Conservation (phyloP, 176 grass and related monocot genomes). For the Triticum timopheevii region DNA sequence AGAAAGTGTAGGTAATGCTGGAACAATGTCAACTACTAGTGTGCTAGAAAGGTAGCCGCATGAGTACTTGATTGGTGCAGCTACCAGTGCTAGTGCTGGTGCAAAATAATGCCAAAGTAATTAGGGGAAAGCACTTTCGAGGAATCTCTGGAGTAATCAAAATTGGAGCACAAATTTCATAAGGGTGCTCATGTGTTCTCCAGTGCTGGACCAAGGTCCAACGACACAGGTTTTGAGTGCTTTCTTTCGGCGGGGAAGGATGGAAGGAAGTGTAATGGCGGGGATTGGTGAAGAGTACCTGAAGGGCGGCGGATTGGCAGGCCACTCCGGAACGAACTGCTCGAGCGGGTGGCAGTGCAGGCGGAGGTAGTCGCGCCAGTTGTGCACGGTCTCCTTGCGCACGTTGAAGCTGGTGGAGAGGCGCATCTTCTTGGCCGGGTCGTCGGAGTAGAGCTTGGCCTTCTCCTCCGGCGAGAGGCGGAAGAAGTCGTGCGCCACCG, state of each 20-base stretch:
- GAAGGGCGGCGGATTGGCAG: slow-evolving; percentile 50
- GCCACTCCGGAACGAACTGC: slow-evolving; percentile 67
- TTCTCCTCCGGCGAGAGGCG: slow-evolving; percentile 70
- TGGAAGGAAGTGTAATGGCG: not conserved
- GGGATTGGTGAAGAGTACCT: slow-evolving; percentile 31
- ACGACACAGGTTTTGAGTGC: no score
- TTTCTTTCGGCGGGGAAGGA: not conserved
- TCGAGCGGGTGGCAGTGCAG: slow-evolving; percentile 89
- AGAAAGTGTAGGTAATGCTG: not conserved
- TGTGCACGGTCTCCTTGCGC: slow-evolving; percentile 77
- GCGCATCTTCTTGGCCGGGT: slow-evolving; percentile 81
- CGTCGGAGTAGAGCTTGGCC: slow-evolving; percentile 84
- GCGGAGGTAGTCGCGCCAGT: slow-evolving; percentile 94
- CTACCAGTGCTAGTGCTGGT: not conserved
- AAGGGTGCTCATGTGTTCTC: not conserved
- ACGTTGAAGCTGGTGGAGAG: slow-evolving; percentile 99
- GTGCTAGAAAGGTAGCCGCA: not conserved
- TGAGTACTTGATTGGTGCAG: not conserved
- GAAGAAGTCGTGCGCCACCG: slow-evolving; percentile 60
- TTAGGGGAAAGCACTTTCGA: not conserved
- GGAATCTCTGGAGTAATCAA: no score
- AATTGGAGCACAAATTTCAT: not conserved
- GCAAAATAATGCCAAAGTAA: not conserved
- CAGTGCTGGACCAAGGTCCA: no score
- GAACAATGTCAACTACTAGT: not conserved